A percentile compares a stretch with the other conserved stretches of the same genome.
Conservation (phyloP, 768 basidiomycete species). For the Phlegmacium glaucopus region DNA sequence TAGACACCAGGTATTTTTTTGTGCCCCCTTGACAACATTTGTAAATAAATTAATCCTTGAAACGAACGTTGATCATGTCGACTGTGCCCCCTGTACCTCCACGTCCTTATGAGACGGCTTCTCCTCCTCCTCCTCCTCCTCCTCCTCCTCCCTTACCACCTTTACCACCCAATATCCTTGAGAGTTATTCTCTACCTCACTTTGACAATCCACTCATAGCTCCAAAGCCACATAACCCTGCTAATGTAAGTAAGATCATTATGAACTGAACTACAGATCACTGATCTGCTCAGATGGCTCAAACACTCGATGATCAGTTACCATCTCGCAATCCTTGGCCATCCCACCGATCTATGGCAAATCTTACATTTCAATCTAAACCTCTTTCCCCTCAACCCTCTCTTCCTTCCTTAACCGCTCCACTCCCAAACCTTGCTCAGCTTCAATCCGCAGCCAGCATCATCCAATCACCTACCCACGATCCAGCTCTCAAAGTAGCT, state of each 20-base stretch:
- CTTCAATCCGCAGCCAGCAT: conserved; percentile 49
- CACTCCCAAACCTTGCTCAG: conserved; percentile 61
- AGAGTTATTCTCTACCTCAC: conserved; percentile 41
- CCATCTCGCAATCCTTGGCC: conserved; percentile 3
- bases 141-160: conserved; percentile 49
- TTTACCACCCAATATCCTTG: conserved; percentile 39
- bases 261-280: neutral
- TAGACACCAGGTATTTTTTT: too few species aligned
- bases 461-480: conserved; percentile 52
- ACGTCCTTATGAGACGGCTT: neutral
- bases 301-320: conserved; percentile 50
- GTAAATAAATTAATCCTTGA: too few species aligned
- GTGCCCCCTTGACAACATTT: too few species aligned
- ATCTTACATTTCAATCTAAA: conserved; percentile 29
- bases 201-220: conserved; percentile 57
- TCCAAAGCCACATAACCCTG: conserved; percentile 63
- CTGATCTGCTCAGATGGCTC: conserved; percentile 52
- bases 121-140: conserved; percentile 28
- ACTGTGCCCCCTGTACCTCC: neutral
- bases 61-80: too few species aligned
- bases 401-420: conserved; percentile 56
- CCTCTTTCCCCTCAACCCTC: conserved; percentile 39
- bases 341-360: conserved; percentile 17
- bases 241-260: conserved; percentile 48
- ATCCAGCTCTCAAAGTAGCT: conserved; percentile 58